Percentiles rank a stretch among this genome's conserved stretches.
Evolutionary conservation across 2,329 filamentous ascomycete genomes (phyloP).

Genomic region (Neonectria punicea): DNA sequence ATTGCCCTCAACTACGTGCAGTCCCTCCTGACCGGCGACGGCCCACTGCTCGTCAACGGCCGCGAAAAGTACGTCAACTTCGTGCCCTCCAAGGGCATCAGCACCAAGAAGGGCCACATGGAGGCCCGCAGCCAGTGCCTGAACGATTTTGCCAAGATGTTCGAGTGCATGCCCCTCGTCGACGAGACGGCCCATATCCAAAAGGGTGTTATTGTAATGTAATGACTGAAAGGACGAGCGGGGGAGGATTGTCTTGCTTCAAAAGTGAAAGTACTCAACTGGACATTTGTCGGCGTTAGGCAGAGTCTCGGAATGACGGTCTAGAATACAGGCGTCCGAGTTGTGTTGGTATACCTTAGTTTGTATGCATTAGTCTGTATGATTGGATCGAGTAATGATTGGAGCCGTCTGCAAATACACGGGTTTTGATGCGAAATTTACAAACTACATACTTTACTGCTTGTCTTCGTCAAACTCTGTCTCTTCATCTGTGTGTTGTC

Average conservation of each 20-base stretch:
- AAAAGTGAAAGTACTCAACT: neutral
- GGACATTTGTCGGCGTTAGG: constrained; percentile 14
- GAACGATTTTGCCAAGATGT: constrained; percentile 48
- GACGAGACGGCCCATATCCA: constrained; percentile 48
- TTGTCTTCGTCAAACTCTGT: neutral
- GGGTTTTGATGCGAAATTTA: neutral
- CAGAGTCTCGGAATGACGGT: constrained; percentile 1
- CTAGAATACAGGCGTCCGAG: constrained; percentile 2
- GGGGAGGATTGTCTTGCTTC: neutral
- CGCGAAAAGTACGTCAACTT: constrained; percentile 47
- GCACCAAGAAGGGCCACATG: constrained; percentile 46
- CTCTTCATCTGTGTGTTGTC: neutral
- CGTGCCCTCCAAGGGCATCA: constrained; percentile 47
- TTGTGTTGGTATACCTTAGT: constrained; percentile 1
- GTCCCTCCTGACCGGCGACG: constrained; percentile 47
- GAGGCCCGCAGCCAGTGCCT: constrained; percentile 49
- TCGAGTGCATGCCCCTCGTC: constrained; percentile 50
- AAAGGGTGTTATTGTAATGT: constrained; percentile 46
- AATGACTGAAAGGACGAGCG: constrained; percentile 1
- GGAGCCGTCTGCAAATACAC: neutral
- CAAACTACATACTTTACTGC: neutral
- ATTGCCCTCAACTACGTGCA: constrained; percentile 52
- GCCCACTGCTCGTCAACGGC: constrained; percentile 49
- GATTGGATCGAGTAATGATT: constrained; percentile 1
- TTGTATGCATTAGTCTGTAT: neutral